phyloP scores from a whole-genome alignment of 148 eudicot genomes.

The Tetragonia tetragonoides region DNA sequence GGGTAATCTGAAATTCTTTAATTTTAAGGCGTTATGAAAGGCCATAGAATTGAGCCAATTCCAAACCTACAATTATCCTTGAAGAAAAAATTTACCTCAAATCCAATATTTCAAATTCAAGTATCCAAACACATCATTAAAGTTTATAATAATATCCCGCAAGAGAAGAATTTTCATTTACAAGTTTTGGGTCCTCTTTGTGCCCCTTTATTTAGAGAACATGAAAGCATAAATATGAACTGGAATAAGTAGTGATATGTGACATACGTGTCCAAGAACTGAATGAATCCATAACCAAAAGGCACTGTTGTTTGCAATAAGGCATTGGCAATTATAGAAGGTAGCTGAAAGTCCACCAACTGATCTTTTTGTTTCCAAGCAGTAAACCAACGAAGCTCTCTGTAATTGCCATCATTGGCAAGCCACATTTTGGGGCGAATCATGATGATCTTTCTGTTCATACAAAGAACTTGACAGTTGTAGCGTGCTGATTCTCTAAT shows the following conservation, averaged over 20 bases:
- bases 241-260: not conserved
- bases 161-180: too few species aligned
- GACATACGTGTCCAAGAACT: constrained; percentile 82
- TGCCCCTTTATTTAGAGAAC: too few species aligned
- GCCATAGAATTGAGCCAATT: too few species aligned
- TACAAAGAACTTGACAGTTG: constrained; percentile 87
- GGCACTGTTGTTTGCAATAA: constrained; percentile 62
- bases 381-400: constrained; percentile 94
- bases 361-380: constrained; percentile 76
- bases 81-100: too few species aligned
- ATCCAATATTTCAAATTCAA: too few species aligned
- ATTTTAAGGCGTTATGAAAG: too few species aligned
- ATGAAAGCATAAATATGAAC: not conserved
- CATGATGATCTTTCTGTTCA: constrained; percentile 83
- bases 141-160: too few species aligned
- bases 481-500: constrained; percentile 80
- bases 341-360: constrained; percentile 75
- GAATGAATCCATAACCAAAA: constrained; percentile 84
- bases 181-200: too few species aligned
- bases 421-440: constrained; percentile 95
- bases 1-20: too few species aligned
- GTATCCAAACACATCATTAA: too few species aligned
- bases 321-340: constrained; percentile 58
- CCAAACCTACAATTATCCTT: too few species aligned
- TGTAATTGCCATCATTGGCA: constrained; percentile 93